Base-by-base conservation (phyloP, 495 filamentous ascomycete genomes). In the Annulohypoxylon maeteangense region DNA sequence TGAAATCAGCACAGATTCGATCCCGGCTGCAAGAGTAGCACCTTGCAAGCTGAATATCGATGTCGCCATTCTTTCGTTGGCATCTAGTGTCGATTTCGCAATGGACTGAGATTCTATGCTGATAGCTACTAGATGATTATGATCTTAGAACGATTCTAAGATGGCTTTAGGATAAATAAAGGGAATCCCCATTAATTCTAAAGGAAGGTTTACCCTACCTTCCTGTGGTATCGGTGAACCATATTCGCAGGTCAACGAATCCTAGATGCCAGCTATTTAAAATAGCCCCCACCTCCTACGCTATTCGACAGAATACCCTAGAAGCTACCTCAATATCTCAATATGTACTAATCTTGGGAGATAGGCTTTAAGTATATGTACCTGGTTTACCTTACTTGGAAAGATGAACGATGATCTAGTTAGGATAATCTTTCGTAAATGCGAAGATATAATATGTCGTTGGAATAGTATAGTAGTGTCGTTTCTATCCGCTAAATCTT, bases 21-120 rank as follows among this genome's bases (percentile, higher is more conserved):
- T 57, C 14, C 57, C 50, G 23, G 61, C 65, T 4, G 45, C 34
- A 11, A 75, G 32, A 0, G 70, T 69, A 34, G 69, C 61, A 22
- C 62, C 67, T 44, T 60, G 65, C 14, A 75, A 40, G 47, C 65
- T 65, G 25, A 75, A 58, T 14, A 75, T 54, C 29, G 67, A 54
- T 27, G 54, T 12, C 20, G 72, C 68, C 59, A 69, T 68, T 7
- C 7, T 27, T 40, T 6, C n/a, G 23, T n/a, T 53, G 16, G 8
- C 48, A 12, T 36, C 7, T 7, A n/a, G 44, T 44, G 31, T 47
- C 18, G 20, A 47, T 23, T 47, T 47, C 4, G 3, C 16, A 2
- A 18, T 47, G 8, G 18, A 22, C 4, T 47, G 23, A 23, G n/a
- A 23, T 23, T 47, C 4, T 6, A 22, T 10, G 18, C 3, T 23